Evolutionary conservation across 2,329 filamentous ascomycete genomes (phyloP), one percentile per base, ranked within the genome.

Genomic region (Nakataea oryzae): DNA sequence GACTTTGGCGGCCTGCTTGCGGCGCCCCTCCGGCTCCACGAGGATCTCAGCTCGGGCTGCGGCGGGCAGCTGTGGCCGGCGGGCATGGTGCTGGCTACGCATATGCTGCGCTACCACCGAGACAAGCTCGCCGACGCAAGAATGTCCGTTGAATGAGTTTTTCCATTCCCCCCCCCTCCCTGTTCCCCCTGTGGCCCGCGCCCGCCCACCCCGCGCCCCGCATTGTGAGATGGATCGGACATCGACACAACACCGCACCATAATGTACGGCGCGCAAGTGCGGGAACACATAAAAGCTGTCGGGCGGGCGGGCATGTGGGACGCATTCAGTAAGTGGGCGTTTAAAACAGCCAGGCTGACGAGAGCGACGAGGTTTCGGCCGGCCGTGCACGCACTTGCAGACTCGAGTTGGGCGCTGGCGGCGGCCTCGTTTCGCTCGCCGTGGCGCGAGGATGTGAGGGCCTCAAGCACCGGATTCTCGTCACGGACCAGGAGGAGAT

Each of bases 61-160:
- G 95, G 95, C 59, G 95, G 95, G 2, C 90, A 96, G 75, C 82
- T 96, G 13, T 97, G 95, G 95, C 93, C 93, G 3, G 93, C 93
- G 0, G 95, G 95, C 13, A 89, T 96, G 86, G 84, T 95, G 21
- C 79, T 99, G 61, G 84, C 89, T 26, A 91, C 88, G 74, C 96
- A 97, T 72, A 83, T 97, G 81, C 80, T 97, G 63, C 84, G 87
- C 61, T 87, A 87, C 70, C 89, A 90, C 68, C 78, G 78, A 65
- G 76, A 82, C n/a, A 77, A 84, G 66, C 74, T 96, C 65, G 75
- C 74, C 63, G 78, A 83, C 63, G 87, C 89, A 66, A 83, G 85
- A 74, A 91, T 96, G 90, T 96, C 73, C 73, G 87, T 62, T 8
- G 29, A 50, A 50, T 50, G 41, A 50, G 17, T 2, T 55, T n/a